Evolutionary conservation across 2,329 filamentous ascomycete species (phyloP), one percentile per base, ranked within the genome.

Genomic region (Penicillium freii): DNA sequence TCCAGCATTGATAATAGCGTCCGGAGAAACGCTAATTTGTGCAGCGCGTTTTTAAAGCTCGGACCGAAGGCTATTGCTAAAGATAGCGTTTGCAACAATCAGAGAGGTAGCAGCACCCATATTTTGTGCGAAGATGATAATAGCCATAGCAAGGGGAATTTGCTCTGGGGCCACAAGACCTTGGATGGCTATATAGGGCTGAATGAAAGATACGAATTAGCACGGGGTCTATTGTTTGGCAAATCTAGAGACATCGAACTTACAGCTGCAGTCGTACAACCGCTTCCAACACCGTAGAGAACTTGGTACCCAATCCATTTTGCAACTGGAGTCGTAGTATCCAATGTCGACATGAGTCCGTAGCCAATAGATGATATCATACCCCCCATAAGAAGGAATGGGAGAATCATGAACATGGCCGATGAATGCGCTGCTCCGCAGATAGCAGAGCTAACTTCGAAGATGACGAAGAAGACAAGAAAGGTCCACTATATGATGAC

Each of bases 111-210:
- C 66, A 3, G 55, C 68, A 17, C 70, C 65, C 4, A 77, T 64
- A 50, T 73, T 73, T 52, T 77, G 74, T 44, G 57, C 59, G 47
- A 70, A 71, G 19, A 71, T 66, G 19, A 72, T 45, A 45, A 72
- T 64, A 6, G 66, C 62, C 66, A 70, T 71, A 40, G 62, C 69
- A 3, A 58, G 54, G 21, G 69, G 46, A 48, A 71, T 69, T 46
- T 70, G 64, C 17, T 54, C 51, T 5, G 64, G 25, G 4, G 38
- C 11, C 7, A 71, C 65, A 21, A 65, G 57, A 49, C 63, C 66
- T 62, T 70, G 68, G 21, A 70, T 62, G 8, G 69, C 68, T 54
- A 71, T 64, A 47, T 60, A 66, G 17, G 66, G 59, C 68, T 69
- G 51, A 11, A 42, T 6, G 7, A 17, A 49, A 44, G 15, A 31